Percentiles rank a stretch among this genome's conserved stretches.
phyloP scores from a whole-genome alignment of 345 rosid species.

The Garcia nutans region DNA sequence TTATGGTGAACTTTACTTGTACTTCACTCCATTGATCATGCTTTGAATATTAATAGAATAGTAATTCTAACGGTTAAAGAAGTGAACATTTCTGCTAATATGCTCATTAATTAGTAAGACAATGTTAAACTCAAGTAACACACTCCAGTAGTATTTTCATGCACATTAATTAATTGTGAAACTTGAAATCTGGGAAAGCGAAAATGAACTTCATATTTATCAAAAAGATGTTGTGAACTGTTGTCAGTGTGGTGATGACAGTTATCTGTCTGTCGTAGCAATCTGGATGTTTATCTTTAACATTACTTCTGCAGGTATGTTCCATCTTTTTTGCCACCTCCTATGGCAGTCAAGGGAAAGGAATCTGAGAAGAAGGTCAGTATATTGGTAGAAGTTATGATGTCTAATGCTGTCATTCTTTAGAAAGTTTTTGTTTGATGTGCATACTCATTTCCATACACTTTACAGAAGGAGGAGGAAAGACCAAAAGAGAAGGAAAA shows the following conservation, averaged over 20 bases:
- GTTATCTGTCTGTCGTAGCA: constrained; percentile 10
- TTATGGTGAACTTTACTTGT: neutral
- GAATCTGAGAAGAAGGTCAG: constrained; percentile 85
- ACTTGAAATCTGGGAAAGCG: neutral
- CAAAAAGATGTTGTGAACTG: neutral
- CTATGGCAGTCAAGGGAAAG: constrained; percentile 82
- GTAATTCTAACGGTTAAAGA: neutral
- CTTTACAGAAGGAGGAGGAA: constrained; percentile 78
- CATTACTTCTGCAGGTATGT: constrained; percentile 79
- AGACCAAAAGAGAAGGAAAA: constrained; percentile 75
- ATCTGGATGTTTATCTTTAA: constrained; percentile 43
- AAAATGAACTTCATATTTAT: neutral
- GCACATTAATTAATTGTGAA: neutral
- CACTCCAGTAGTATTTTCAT: neutral
- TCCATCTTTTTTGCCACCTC: constrained; percentile 98
- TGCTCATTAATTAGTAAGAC: neutral
- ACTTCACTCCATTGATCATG: neutral
- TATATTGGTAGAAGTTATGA: constrained; percentile 3
- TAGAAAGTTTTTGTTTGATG: constrained; percentile 11
- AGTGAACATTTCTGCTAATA: neutral
- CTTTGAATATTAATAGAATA: neutral
- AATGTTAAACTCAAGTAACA: neutral
- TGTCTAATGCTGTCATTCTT: neutral
- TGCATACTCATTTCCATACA: constrained; percentile 6
- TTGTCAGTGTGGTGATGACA: neutral